Evolutionary conservation across 352 stramenopile genomes (phyloP), one percentile per base, ranked within the genome.

Genomic region (Phytopythium ostracodes): DNA sequence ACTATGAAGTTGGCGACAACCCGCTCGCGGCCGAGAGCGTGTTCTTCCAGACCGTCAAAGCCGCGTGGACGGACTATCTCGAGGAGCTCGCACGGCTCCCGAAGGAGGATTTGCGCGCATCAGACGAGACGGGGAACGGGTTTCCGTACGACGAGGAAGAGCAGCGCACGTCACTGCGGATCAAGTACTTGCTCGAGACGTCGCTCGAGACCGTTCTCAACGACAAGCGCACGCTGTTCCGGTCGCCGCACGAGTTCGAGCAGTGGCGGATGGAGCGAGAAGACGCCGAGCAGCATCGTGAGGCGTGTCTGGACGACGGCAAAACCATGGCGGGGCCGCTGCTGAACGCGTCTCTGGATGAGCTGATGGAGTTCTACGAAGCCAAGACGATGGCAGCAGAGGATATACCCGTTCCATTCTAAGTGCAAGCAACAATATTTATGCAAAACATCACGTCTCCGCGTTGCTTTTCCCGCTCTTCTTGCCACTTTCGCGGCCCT

Each of bases 231-330:
- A 87, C 82, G 11, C 67, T 87, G 62, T 89, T 91, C 33, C 68
- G 76, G 12, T 61, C 59, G 7, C 59, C 76, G 2, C 46, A 81
- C 46, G 74, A 87, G 52, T 91, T 72, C 51, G 79, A 91, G 51
- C 43, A 75, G 24, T 91, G 82, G 79, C 65, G 77, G 18, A 91
- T 91, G 82, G 76, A 86, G 53, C 79, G 87, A 66, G 79, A 91
- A 57, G 81, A 91, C 61, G 67, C 70, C 5, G 38, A 57, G 7
- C 61, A 74, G 50, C 64, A 87, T 40, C 75, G 70, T 0, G 56
- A 77, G 53, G 59, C 61, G 40, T 73, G 59, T 8, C 58, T 67
- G 40, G 79, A 85, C 22, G 54, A 74, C 42, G 47, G 66, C n/a
- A 77, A 25, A 10, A 36, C 53, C 10, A 4, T 89, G 52, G 65